phyloP scores from a whole-genome alignment of 2,329 filamentous ascomycete species.

The Exophiala aquamarina region DNA sequence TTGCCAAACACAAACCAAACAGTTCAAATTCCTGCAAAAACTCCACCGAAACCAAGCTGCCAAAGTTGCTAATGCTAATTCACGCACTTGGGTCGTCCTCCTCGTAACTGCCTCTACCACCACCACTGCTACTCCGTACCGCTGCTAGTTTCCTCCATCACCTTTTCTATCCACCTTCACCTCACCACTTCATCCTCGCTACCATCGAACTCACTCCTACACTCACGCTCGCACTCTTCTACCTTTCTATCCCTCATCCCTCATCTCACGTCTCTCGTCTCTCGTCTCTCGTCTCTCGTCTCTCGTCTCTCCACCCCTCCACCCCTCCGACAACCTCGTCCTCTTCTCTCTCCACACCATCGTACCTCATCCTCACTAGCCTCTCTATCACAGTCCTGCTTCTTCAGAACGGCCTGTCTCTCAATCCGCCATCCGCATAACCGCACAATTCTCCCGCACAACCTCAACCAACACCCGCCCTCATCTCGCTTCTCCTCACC shows the following conservation, averaged over 20 bases:
- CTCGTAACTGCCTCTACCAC: too few species aligned
- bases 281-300: constrained; percentile 18
- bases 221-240: constrained; percentile 11
- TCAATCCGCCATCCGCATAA: background rate
- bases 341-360: constrained; percentile 26
- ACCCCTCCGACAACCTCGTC: constrained; percentile 18
- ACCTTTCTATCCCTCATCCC: constrained; percentile 1
- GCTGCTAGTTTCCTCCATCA: constrained; percentile 5
- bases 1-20: too few species aligned
- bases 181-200: constrained; percentile 6
- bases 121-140: too few species aligned
- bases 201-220: background rate
- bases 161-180: constrained; percentile 6
- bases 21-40: too few species aligned
- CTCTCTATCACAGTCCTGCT: background rate
- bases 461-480: constrained; percentile 7
- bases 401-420: constrained; percentile 1
- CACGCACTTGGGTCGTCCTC: too few species aligned
- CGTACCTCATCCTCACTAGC: constrained; percentile 5
- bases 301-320: constrained; percentile 11
- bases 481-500: constrained; percentile 23
- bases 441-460: too few species aligned
- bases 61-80: too few species aligned
- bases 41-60: too few species aligned
- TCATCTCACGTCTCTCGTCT: constrained; percentile 9